phyloP scores from a whole-genome alignment of 202 grass and related monocot species.

The Schoenoplectus triqueter region DNA sequence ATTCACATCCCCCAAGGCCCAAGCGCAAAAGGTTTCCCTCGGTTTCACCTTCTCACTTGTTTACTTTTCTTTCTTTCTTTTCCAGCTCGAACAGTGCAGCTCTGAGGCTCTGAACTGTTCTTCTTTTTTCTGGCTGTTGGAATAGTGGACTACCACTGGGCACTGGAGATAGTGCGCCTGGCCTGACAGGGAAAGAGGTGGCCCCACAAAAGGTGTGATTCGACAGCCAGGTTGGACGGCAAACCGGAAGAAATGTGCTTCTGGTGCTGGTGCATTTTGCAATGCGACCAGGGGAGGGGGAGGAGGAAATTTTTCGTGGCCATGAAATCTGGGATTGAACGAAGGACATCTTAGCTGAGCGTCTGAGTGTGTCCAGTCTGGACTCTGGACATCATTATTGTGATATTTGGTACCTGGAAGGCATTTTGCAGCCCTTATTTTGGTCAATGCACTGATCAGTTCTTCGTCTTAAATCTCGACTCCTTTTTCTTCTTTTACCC shows the following conservation, averaged over 20 bases:
- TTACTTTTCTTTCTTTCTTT: background rate
- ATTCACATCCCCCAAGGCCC: background rate
- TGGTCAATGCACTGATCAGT: background rate
- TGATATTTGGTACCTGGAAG: background rate
- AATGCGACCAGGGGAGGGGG: background rate
- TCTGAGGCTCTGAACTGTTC: background rate
- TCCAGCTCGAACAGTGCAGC: background rate
- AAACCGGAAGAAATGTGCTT: background rate
- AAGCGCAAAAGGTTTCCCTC: too few species aligned
- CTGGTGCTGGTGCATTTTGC: background rate
- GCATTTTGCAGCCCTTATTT: background rate
- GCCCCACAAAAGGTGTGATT: background rate
- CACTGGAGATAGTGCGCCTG: slow-evolving; percentile 14
- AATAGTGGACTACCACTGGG: slow-evolving; percentile 23
- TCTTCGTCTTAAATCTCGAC: background rate
- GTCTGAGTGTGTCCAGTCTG: background rate
- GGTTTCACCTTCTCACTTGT: background rate
- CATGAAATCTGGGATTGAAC: slow-evolving; percentile 22
- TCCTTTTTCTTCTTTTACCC: too few species aligned
- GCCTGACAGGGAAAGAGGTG: background rate
- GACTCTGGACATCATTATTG: background rate
- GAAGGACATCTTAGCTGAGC: background rate
- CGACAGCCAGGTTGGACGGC: background rate
- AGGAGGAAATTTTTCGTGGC: background rate
- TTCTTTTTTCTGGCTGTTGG: background rate